phyloP scores from a whole-genome alignment of 2,329 filamentous ascomycete species.

The Coniochaeta hoffmannii region DNA sequence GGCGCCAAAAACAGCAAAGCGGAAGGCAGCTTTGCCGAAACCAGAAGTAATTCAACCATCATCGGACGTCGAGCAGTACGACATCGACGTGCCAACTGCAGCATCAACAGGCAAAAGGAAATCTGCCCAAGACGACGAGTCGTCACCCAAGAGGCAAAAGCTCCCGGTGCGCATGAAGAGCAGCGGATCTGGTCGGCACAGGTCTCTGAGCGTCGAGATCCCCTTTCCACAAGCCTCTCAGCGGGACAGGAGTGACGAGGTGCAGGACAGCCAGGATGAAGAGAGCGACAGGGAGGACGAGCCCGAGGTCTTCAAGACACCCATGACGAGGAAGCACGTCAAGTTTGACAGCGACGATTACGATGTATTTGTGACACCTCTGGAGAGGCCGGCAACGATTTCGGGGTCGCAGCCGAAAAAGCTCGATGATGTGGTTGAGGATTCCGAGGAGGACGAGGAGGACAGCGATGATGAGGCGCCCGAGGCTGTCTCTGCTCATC shows the following conservation, averaged over 20 bases:
- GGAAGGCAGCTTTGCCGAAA: slow-evolving; percentile 2
- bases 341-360: slow-evolving; percentile 21
- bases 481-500: slow-evolving; percentile 48
- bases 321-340: slow-evolving; percentile 17
- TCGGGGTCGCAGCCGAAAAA: not conserved
- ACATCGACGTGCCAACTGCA: slow-evolving; percentile 3
- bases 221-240: slow-evolving; percentile 10
- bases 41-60: slow-evolving; percentile 12
- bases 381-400: slow-evolving; percentile 14
- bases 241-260: slow-evolving; percentile 4
- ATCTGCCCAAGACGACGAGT: slow-evolving; percentile 1
- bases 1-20: slow-evolving; percentile 6
- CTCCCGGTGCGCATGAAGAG: slow-evolving; percentile 12
- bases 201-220: slow-evolving; percentile 17
- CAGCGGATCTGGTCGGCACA: slow-evolving; percentile 11
- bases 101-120: not conserved
- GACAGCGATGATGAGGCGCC: slow-evolving; percentile 46
- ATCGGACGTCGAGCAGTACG: slow-evolving; percentile 7
- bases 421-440: slow-evolving; percentile 1
- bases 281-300: slow-evolving; percentile 9
- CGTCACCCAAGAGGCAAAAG: slow-evolving; percentile 8
- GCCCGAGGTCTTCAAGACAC: slow-evolving; percentile 15
- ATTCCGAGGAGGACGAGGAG: slow-evolving; percentile 20
- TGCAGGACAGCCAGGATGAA: slow-evolving; percentile 9
- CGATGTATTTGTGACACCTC: slow-evolving; percentile 22